Evolutionary conservation across 2,329 filamentous ascomycete genomes (phyloP).

Genomic region (Volutella citrinella): DNA sequence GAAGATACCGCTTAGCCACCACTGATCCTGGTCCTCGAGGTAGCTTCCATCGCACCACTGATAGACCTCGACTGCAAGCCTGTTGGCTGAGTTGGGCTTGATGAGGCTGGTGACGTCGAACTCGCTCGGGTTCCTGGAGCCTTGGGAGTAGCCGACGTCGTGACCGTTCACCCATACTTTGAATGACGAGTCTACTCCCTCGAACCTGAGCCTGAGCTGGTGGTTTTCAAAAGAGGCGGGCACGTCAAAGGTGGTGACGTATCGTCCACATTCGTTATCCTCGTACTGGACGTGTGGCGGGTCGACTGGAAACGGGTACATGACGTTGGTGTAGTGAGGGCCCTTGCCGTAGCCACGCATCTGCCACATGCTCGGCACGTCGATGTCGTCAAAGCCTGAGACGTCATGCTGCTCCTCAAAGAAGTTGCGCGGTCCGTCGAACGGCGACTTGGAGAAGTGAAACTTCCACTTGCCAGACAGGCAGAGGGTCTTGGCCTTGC

Average conservation of each 20-base stretch:
- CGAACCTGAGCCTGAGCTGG: conserved; percentile 67
- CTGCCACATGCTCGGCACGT: conserved; percentile 70
- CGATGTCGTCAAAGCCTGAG: conserved; percentile 45
- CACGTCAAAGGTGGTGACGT: conserved; percentile 55
- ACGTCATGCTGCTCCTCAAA: no score
- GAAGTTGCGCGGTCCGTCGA: conserved; percentile 40
- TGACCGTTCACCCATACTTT: conserved; percentile 68
- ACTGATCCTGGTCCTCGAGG: conserved; percentile 70
- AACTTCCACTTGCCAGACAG: conserved; percentile 61
- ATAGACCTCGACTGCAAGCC: conserved; percentile 65
- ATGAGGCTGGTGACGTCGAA: conserved; percentile 64
- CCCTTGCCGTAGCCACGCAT: conserved; percentile 63
- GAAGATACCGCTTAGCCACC: conserved; percentile 63
- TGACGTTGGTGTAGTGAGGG: conserved; percentile 69
- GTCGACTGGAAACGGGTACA: conserved; percentile 64
- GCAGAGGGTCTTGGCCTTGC: conserved; percentile 36
- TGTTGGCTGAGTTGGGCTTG: conserved; percentile 44
- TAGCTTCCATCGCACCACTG: conserved; percentile 71
- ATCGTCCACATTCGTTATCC: conserved; percentile 64
- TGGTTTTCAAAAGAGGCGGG: conserved; percentile 42
- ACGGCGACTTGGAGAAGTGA: conserved; percentile 43
- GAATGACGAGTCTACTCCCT: conserved; percentile 72
- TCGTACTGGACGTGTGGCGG: conserved; percentile 63
- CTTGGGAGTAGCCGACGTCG: conserved; percentile 69
- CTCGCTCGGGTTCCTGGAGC: conserved; percentile 68